Percentiles rank a stretch among this genome's conserved stretches.
These are phyloP conservation scores for Coprinellus micaceus DNA, from an alignment of 768 basidiomycete genomes.

Conservation along the genomic window DNA sequence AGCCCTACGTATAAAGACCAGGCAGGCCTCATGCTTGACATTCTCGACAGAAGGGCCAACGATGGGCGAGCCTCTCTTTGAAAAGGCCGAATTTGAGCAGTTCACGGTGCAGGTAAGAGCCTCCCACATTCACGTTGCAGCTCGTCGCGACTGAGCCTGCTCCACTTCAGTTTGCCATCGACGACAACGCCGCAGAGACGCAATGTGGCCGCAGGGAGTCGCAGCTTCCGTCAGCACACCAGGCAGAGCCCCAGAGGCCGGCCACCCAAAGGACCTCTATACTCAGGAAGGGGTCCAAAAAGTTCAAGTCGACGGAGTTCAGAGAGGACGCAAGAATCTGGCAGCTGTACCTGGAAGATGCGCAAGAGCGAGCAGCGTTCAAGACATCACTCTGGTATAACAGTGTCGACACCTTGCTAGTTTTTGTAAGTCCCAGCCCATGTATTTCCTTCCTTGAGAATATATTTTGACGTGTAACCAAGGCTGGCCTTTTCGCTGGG, in stretches of 20 bases:
- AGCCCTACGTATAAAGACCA: too few species aligned
- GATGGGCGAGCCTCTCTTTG: too few species aligned
- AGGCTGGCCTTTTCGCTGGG: constrained; percentile 21
- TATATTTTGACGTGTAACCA: not conserved
- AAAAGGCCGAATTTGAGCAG: too few species aligned
- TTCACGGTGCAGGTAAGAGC: too few species aligned
- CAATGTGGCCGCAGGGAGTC: not conserved
- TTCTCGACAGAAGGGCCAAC: too few species aligned
- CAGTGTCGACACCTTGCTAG: not conserved
- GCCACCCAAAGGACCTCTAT: not conserved
- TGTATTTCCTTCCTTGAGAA: constrained; percentile 7
- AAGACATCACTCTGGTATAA: not conserved
- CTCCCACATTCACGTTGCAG: too few species aligned
- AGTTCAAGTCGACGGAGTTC: not conserved
- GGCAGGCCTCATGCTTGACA: too few species aligned
- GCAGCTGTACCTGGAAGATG: constrained; percentile 3
- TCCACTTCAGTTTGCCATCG: too few species aligned
- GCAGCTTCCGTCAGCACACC: too few species aligned
- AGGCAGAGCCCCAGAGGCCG: too few species aligned
- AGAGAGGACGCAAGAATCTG: not conserved
- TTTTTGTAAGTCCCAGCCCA: not conserved
- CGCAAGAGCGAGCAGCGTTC: not conserved
- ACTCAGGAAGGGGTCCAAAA: not conserved
- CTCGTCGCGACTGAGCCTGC: too few species aligned
- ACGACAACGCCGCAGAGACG: not conserved